A percentile compares a stretch with the other conserved stretches of the same genome.
phyloP scores from a whole-genome alignment of 169 alveolate species.

The Amoebophrya sp. region DNA sequence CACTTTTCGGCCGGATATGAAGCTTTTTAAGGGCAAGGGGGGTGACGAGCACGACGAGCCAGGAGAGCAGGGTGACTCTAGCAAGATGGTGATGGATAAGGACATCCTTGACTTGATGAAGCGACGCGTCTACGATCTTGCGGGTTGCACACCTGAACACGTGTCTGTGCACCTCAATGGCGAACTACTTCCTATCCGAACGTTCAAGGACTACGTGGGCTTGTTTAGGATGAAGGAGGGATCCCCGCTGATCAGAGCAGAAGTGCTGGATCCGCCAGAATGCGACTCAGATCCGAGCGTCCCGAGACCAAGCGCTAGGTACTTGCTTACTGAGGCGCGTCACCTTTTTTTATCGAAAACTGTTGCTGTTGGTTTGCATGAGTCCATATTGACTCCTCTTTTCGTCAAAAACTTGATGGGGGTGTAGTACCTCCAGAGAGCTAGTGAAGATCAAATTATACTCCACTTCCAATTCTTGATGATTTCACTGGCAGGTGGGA shows the following conservation, averaged over 20 bases:
- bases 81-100: slow-evolving; percentile 22
- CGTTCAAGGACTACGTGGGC: slow-evolving; percentile 84
- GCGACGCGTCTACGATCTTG: slow-evolving; percentile 95
- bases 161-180: slow-evolving; percentile 86
- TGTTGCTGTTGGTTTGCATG: no score
- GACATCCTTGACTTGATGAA: slow-evolving; percentile 64
- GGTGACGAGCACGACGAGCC: neutral
- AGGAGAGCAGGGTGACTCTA: neutral
- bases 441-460: no score
- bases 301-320: neutral
- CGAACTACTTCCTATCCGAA: slow-evolving; percentile 69
- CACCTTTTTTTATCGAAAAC: no score
- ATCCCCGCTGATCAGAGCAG: neutral
- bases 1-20: slow-evolving; percentile 91
- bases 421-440: no score
- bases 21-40: slow-evolving; percentile 42
- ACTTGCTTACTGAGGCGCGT: no score
- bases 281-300: neutral
- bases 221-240: slow-evolving; percentile 60
- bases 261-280: neutral
- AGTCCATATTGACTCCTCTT: no score
- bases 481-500: no score
- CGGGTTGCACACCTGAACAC: slow-evolving; percentile 82
- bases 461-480: no score
- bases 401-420: no score